Base-by-base conservation (phyloP, 2,329 filamentous ascomycete genomes). In the Xylaria sp. region DNA sequence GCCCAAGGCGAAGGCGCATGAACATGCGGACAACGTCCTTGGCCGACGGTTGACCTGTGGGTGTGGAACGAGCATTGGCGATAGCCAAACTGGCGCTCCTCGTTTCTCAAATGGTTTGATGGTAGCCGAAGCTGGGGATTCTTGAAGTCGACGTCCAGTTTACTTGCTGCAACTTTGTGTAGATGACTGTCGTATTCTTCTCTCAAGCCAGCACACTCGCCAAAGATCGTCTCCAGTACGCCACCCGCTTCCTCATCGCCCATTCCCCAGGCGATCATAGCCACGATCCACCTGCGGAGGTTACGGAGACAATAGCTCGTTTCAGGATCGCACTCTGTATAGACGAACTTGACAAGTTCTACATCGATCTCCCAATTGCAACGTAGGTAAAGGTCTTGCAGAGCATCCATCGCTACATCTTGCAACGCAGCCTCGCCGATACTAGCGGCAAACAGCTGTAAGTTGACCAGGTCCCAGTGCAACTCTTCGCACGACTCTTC, bases 41-140 rank as follows among this genome's bases (percentile, higher is more conserved):
- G 84, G 23, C 86, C 87, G 41, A 88, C 85, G 8, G 81, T 78
- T 4, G 85, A 83, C 23, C 87, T 82, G 74, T 89, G 87, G 46
- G 85, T 87, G 76, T 89, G 87, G 73, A 89, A 89, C 13, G 86
- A 87, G 76, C 87, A 89, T 77, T 87, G 85, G 28, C 87, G 82
- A 76, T 89, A 89, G n/a, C 87, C 87, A 74, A 88, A 89, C 61
- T 85, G 81, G 44, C 87, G 85, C 79, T 88, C 85, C 55, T 87
- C 87, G 77, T 84, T 87, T 70, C 84, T 82, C 25, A 89, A 80
- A 65, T 81, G 81, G 80, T 89, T 89, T 71, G 84, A 85, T 15
- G 86, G 85, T 62, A 89, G 84, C 70, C 87, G 83, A 25, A 89
- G 84, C 78, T 89, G 87, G 15, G 87, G 87, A 79, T 89, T 89